Conservation (phyloP, 2,329 filamentous ascomycete species). For the Aspergillus luchuensis region DNA sequence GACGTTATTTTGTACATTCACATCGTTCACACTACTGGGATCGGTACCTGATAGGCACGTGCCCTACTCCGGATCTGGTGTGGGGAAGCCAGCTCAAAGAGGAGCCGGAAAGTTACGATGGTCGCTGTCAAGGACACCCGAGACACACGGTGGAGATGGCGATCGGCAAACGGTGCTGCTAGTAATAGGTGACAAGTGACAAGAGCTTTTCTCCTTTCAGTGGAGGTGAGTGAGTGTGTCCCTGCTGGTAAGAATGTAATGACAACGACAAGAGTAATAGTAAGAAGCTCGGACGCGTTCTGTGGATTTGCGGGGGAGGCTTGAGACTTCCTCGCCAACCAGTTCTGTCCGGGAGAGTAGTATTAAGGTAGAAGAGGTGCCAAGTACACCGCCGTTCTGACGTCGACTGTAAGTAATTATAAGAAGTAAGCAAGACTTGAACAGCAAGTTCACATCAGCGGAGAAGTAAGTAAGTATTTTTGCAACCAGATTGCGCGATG, state of each 20-base stretch:
- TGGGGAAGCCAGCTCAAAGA: conserved; percentile 3
- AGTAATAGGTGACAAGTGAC: background rate
- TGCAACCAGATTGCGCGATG: conserved; percentile 3
- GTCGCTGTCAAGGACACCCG: background rate
- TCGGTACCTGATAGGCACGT: background rate
- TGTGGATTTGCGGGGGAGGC: background rate
- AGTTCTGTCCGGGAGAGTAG: background rate
- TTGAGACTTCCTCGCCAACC: background rate
- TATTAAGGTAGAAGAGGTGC: background rate
- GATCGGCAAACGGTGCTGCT: background rate
- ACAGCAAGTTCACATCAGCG: background rate
- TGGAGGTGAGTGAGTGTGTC: background rate
- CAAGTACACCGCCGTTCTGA: conserved; percentile 15
- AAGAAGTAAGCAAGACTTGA: background rate
- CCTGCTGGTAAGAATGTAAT: background rate
- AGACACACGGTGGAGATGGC: background rate
- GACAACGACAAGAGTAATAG: background rate
- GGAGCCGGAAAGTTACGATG: background rate
- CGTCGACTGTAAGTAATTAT: conserved; percentile 8
- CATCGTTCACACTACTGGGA: background rate
- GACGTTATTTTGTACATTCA: background rate
- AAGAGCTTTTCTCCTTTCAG: background rate
- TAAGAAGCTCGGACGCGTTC: background rate
- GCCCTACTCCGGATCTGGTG: background rate
- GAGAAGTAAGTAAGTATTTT: background rate